Base-by-base conservation (phyloP, 257 asterid species). In the Cinchona pubescens region DNA sequence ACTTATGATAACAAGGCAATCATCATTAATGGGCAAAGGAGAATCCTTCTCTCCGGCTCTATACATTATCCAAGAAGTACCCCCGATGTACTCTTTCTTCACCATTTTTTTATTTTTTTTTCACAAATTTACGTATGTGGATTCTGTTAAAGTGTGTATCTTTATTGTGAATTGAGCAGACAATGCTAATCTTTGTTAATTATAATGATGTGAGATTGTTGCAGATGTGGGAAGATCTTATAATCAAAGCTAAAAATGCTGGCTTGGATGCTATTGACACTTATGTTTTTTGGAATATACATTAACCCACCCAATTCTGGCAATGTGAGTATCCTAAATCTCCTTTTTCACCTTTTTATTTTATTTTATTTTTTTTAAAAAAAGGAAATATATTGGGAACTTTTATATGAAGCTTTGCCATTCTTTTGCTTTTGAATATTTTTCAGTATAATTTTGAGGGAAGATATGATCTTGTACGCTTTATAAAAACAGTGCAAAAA, bases 181-280 rank as follows among this genome's bases (percentile, higher is more conserved):
- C 14, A 43, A 64, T 64, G 59, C 34, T 66, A 7, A 67, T 55
- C 45, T 9, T 49, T 61, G 42, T 21, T 72, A 21, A 61, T n/a
- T 65, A 34, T 6, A 34, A 46, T 45, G 58, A 77, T 68, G 68
- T 82, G 77, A 55, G 27, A 30, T 5, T 46, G 65, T 35, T 80
- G 85, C 85, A 90, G 96, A 90, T 90, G 96, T 90, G 92, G 96
- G 91, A 88, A 84, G 87, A 86, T 83, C 87, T 88, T 29, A 83
- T 88, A 59, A 63, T 65, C 73, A 88, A 90, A 87, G 92, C 91
- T 30, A 90, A 90, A 81, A 72, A 83, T 82, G 92, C 82, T 71
- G 88, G 88, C n/a, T 81, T 90, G 74, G 96, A 90, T 82, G 96
- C 85, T 34, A 88, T 90, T 74, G 96, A 90, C 58, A 90, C 89